Evolutionary conservation across 106 monocot genomes (phyloP).

Genomic region (Dendrobium officinale): DNA sequence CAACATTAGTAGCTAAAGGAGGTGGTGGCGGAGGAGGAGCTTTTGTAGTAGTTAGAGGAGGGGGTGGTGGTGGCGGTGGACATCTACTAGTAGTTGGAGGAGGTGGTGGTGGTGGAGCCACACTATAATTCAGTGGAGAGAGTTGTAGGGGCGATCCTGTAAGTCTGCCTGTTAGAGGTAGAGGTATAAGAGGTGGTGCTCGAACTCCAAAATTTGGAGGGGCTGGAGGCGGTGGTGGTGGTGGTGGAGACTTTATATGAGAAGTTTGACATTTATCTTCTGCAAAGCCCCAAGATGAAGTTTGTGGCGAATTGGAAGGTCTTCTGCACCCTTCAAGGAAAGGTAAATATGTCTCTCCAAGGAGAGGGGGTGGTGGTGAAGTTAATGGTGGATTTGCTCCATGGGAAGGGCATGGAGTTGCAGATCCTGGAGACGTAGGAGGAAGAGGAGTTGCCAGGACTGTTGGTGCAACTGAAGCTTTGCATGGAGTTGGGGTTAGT

Average conservation of each 20-base stretch:
- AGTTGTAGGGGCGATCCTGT: neutral
- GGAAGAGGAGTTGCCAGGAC: neutral
- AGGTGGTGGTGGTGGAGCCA: neutral
- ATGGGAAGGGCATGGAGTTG: neutral
- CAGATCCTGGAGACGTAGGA: neutral
- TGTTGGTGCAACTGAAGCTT: neutral
- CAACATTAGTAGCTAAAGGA: neutral
- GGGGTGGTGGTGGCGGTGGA: neutral
- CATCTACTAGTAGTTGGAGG: neutral
- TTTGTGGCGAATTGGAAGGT: neutral
- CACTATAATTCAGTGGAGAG: neutral
- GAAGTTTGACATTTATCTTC: neutral
- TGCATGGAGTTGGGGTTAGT: neutral
- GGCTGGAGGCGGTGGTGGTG: neutral
- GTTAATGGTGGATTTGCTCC: neutral
- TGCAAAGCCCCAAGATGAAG: neutral
- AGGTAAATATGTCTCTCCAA: neutral
- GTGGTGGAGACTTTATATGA: neutral
- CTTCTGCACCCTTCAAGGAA: neutral
- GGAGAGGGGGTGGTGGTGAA: neutral
- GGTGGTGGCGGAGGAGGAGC: slow-evolving; percentile 10
- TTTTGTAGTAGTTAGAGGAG: neutral
- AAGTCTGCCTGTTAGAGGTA: neutral
- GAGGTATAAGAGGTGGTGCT: neutral
- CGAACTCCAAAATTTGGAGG: neutral